Evolutionary conservation across 495 filamentous ascomycete genomes (phyloP), one percentile per base, ranked within the genome.

Genomic region (Cenococcum geophilum): DNA sequence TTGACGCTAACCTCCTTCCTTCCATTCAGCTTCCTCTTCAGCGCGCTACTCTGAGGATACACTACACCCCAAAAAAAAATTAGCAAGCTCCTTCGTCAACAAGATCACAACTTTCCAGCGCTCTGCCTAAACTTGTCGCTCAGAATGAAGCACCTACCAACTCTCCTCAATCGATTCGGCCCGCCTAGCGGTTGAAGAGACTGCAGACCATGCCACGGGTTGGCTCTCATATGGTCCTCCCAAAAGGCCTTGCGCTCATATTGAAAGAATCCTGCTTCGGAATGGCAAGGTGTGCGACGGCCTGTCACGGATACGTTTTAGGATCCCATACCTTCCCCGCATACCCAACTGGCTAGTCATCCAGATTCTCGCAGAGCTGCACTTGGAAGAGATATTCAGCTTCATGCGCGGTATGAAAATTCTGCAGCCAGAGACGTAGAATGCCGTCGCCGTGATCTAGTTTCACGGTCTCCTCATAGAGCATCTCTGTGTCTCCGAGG

Each of bases 301-400:
- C 75, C 60, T 78, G 76, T 70, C 68, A 79, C 1, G 78, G 79
- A 48, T 79, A 79, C 57, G 77, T 79, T 62, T 74, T 71, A 23
- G 72, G 61, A 60, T 79, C 77, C 76, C 76, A 80, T 0, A 75
- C 67, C n/a, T 73, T 74, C 11, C 78, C 77, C 20, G 76, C 68
- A 60, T 78, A 78, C 59, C 79, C 78, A 25, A 80, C 76, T 5
- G 75, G 77, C 53, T 80, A 76, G 27, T 79, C 77, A 0, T 77
- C 62, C 18, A 80, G 66, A 58, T 80, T 74, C 58, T 79, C 75
- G 18, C 72, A 70, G 27, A 79, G 65, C 57, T 80, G 76, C 27
- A 75, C 73, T 53, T 75, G 69, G 61, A 79, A 76, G 47, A 77
- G 66, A 60, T 79, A 80, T 55, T 76, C 71, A 11, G 75, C 77